Percentiles rank a stretch among this genome's conserved stretches.
phyloP scores from a whole-genome alignment of 2,329 filamentous ascomycete genomes.

The Blastomyces emzantsi region DNA sequence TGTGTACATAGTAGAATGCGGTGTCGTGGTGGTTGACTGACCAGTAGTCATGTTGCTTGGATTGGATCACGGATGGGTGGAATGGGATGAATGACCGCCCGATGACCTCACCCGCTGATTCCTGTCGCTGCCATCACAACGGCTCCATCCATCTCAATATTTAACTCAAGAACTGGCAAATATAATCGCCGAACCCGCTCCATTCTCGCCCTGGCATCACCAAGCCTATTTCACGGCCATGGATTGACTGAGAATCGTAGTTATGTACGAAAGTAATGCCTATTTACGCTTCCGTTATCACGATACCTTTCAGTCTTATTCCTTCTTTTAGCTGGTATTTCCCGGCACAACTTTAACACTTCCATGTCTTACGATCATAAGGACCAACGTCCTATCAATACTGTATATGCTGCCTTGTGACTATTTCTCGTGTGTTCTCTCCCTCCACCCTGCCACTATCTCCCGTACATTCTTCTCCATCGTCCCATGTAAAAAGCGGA shows the following conservation, averaged over 20 bases:
- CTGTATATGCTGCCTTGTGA: not conserved
- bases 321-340: not conserved
- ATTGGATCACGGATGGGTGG: not conserved
- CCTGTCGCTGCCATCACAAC: too few relatives aligned
- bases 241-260: not conserved
- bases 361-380: not conserved
- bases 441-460: not conserved
- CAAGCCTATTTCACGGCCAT: not conserved
- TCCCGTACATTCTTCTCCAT: not conserved
- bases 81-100: not conserved
- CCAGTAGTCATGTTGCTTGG: not conserved
- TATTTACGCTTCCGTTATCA: not conserved
- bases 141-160: too few relatives aligned
- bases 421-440: not conserved
- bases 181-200: not conserved
- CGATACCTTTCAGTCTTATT: not conserved
- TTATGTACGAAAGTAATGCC: not conserved
- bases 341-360: not conserved
- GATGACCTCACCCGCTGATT: not conserved
- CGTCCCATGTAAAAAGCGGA: not conserved
- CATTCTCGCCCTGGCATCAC: not conserved
- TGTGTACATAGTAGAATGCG: too few relatives aligned
- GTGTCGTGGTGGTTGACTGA: not conserved
- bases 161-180: too few relatives aligned
- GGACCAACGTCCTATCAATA: not conserved